Base-by-base conservation (phyloP, 305 asterid species). In the Fraxinus angustifolia region DNA sequence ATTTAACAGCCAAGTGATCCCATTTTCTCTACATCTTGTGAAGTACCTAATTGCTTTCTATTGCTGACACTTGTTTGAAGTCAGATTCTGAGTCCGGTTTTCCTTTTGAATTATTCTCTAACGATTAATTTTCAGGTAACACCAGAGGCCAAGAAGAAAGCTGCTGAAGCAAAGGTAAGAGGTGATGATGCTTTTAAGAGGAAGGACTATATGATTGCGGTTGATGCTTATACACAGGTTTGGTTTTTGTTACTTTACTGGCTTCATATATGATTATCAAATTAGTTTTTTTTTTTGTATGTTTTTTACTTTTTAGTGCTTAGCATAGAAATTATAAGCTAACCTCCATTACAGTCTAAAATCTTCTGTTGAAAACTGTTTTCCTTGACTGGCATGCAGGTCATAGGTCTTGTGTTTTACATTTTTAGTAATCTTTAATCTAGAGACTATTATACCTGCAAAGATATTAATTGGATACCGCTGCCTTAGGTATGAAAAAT, bases 141-240 rank as follows among this genome's bases (percentile, higher is more conserved):
- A 81, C 90, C 93, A 71, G 99, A 95, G 85, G 94, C 93, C 71
- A 95, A 91, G 88, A 85, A 82, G 86, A 87, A 88, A 83, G 97
- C 97, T 65, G 92, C 92, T 68, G 98, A 95, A 84, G 97, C 98
- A 21, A 95, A 95, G 88, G 92, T 90, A 30, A 90, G 94, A 83
- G 99, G 89, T 10, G 96, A 91, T 0, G 93, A 91, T 71, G 93
- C 99, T 77, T 95, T 90, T 86, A 89, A 87, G 86, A 88, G 92
- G 83, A 87, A 89, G 76, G 97, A 95, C 78, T 89, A 82, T 82
- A 84, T 86, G 86, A 38, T 79, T 45, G 97, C 99, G 56, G 78
- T 93, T 62, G 99, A 93, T 87, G 91, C 98, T 84, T 95, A 93
- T 82, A 92, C 99, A 14, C 98, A 95, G 98, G 98, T 94, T 80